Conservation (phyloP, 495 filamentous ascomycete genomes). For the Penicillium crystallinum region DNA sequence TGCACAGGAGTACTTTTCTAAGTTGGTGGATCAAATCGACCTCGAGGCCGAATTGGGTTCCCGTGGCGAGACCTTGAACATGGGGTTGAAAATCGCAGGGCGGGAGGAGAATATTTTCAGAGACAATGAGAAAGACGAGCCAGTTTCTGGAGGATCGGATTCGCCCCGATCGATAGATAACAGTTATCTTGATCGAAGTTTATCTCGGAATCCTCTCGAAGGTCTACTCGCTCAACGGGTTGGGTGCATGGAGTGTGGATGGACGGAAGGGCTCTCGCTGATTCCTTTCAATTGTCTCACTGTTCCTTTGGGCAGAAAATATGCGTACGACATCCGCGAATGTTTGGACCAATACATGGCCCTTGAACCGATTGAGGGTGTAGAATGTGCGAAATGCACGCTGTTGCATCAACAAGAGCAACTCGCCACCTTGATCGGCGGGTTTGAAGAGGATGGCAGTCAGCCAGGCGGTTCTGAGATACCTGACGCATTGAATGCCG, state of each 20-base stretch:
- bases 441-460: constrained; percentile 28
- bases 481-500: constrained; percentile 23
- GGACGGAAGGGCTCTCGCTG: constrained; percentile 78
- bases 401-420: constrained; percentile 52
- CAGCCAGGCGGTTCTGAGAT: constrained; percentile 14
- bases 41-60: constrained; percentile 58
- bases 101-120: constrained; percentile 38
- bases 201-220: constrained; percentile 66
- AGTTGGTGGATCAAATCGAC: constrained; percentile 81
- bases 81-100: constrained; percentile 40
- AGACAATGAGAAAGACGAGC: constrained; percentile 3
- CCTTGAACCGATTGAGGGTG: constrained; percentile 77
- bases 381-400: constrained; percentile 90
- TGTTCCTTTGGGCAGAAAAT: constrained; percentile 59
- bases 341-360: constrained; percentile 81
- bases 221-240: constrained; percentile 86
- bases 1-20: constrained; percentile 95
- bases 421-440: constrained; percentile 41
- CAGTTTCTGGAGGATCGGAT: neutral
- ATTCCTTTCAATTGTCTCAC: constrained; percentile 95
- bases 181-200: constrained; percentile 7
- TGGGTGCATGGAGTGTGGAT: constrained; percentile 79
- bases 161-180: constrained; percentile 1
- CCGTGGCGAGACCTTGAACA: constrained; percentile 34
- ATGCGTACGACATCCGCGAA: constrained; percentile 60